These are phyloP conservation scores for Mercurialis annua DNA, from an alignment of 345 rosid genomes.

Conservation along the genomic window DNA sequence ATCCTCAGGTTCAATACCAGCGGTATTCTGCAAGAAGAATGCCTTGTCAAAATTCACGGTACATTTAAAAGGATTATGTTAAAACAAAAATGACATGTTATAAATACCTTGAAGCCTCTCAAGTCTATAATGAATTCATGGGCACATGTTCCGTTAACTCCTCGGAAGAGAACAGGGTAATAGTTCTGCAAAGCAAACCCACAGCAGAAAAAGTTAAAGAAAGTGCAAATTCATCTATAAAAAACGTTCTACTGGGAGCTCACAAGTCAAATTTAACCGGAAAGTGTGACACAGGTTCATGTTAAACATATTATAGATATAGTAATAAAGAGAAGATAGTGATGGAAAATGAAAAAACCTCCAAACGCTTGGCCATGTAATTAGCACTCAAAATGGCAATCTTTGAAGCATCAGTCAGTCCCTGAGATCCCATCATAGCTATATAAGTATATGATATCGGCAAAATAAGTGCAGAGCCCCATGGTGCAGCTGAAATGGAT, in stretches of 20 bases:
- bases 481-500: conserved; percentile 93
- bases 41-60: conserved; percentile 10
- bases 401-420: conserved; percentile 95
- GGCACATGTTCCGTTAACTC: conserved; percentile 89
- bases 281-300: neutral
- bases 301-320: neutral
- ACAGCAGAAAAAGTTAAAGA: neutral
- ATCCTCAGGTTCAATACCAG: conserved; percentile 95
- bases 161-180: conserved; percentile 89
- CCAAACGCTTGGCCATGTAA: conserved; percentile 99
- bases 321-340: conserved; percentile 3
- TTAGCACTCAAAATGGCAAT: conserved; percentile 92
- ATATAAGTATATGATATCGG: conserved; percentile 91
- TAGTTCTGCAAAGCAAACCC: conserved; percentile 48
- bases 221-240: neutral
- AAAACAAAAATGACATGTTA: neutral
- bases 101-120: conserved; percentile 80
- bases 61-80: conserved; percentile 2
- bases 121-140: conserved; percentile 95
- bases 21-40: conserved; percentile 57
- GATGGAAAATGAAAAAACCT: conserved; percentile 44
- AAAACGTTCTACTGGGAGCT: neutral
- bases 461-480: conserved; percentile 98
- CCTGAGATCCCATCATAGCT: conserved; percentile 98
- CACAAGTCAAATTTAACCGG: neutral